These are phyloP conservation scores for Cladosporium sp. DNA, from an alignment of 2,329 filamentous ascomycete species.

Conservation along the genomic window DNA sequence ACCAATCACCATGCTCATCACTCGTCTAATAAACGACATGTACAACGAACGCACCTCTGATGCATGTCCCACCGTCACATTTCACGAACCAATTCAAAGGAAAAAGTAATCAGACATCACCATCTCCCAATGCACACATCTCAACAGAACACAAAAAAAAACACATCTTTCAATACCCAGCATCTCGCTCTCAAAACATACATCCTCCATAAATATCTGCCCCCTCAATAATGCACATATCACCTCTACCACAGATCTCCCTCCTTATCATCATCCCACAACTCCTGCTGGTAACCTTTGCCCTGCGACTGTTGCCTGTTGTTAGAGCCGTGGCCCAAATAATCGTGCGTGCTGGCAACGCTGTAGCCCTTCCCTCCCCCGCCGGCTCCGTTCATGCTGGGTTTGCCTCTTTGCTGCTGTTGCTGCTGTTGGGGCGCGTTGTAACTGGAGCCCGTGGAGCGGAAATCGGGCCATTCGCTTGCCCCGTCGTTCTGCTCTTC, in stretches of 20 bases:
- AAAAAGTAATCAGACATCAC: too few species aligned
- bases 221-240: too few species aligned
- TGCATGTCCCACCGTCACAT: too few species aligned
- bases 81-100: too few species aligned
- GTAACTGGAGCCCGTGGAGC: slow-evolving; percentile 10
- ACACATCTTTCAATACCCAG: too few species aligned
- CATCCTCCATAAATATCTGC: too few species aligned
- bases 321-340: slow-evolving; percentile 27
- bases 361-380: slow-evolving; percentile 23
- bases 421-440: slow-evolving; percentile 15
- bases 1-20: too few species aligned
- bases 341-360: slow-evolving; percentile 31
- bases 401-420: slow-evolving; percentile 7
- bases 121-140: too few species aligned
- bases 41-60: too few species aligned
- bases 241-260: slow-evolving; percentile 28
- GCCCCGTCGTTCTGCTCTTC: not conserved
- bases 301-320: slow-evolving; percentile 23
- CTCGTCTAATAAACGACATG: too few species aligned
- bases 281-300: slow-evolving; percentile 21
- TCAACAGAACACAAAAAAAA: too few species aligned
- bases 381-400: slow-evolving; percentile 9
- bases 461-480: slow-evolving; percentile 13
- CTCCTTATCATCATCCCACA: slow-evolving; percentile 31
- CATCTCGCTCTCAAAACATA: too few species aligned